A percentile compares a stretch with the other conserved stretches of the same genome.
Conservation (phyloP, 176 grass and related monocot species). For the Microstegium vimineum region DNA sequence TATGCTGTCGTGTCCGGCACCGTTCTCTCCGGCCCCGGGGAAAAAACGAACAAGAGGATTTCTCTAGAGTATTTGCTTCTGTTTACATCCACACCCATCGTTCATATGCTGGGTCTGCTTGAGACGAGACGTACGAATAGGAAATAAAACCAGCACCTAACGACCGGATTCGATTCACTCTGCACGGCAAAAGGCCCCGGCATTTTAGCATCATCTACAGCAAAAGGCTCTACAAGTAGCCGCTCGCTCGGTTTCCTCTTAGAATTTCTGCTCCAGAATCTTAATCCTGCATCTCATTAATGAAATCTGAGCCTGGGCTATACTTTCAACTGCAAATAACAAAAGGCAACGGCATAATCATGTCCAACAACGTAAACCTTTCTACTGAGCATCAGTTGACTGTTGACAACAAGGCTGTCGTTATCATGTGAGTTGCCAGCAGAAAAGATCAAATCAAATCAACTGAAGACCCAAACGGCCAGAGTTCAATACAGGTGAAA, state of each 20-base stretch:
- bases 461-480: neutral
- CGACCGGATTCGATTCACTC: neutral
- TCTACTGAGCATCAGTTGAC: neutral
- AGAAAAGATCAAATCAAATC: constrained; percentile 8
- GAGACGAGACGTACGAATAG: too few relatives aligned
- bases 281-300: neutral
- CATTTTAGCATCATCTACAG: neutral
- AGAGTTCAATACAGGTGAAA: constrained; percentile 22
- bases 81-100: neutral
- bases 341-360: neutral
- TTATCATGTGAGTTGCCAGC: neutral
- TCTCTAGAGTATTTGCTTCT: neutral
- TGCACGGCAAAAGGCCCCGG: neutral
- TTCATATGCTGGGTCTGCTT: too few relatives aligned
- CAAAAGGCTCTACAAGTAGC: neutral
- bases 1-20: neutral
- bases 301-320: neutral
- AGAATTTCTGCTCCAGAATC: neutral
- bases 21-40: neutral
- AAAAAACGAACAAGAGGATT: neutral
- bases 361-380: neutral
- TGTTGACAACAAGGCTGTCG: neutral
- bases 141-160: too few relatives aligned
- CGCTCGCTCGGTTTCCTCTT: neutral
- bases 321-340: neutral